Evolutionary conservation across 2,329 filamentous ascomycete species (phyloP), one percentile per base, ranked within the genome.

Genomic region (Penicillium thymicola): DNA sequence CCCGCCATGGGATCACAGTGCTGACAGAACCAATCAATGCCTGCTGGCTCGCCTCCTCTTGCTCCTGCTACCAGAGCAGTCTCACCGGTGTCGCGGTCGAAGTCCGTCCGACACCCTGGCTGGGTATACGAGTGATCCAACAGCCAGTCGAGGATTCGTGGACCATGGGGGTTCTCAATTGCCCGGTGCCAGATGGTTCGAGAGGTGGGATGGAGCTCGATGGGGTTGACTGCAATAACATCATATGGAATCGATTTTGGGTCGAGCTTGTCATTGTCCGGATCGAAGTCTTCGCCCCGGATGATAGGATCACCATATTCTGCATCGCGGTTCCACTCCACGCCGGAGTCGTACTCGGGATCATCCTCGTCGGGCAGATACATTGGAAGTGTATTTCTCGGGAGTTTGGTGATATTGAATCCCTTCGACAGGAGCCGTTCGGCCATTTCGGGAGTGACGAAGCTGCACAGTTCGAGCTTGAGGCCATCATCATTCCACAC

Each of bases 401-500:
- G 42, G n/a, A 53, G 32, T 23, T 46, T 38, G 5, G 50, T 38
- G 25, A 53, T 53, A 27, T 53, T 53, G 18, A 53, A 53, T 7
- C 49, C 38, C 30, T 46, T 37, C 28, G 41, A 53, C 27, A 53
- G 27, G 30, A 53, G 42, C 34, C 34, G 43, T 27, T 46, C 50
- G n/a, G 50, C 50, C 21, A 45, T 38, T 4, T 46, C 41, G 9
- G 41, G 32, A 5, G 30, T 37, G 25, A 46, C 23, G 23, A 53
- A 53, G 42, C 50, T 53, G 34, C 42, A 53, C 18, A 46, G n/a
- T 21, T 53, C 41, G 3, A 46, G 41, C 25, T 53, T 53, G 21
- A 53, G 50, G 10, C 50, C 50, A 13, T 53, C 50, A 28, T 53
- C 50, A 11, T 53, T 53, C 50, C 50, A 53, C n/a, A 46, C 41